phyloP scores from a whole-genome alignment of 306 rosid genomes.

The Sindora glabra region DNA sequence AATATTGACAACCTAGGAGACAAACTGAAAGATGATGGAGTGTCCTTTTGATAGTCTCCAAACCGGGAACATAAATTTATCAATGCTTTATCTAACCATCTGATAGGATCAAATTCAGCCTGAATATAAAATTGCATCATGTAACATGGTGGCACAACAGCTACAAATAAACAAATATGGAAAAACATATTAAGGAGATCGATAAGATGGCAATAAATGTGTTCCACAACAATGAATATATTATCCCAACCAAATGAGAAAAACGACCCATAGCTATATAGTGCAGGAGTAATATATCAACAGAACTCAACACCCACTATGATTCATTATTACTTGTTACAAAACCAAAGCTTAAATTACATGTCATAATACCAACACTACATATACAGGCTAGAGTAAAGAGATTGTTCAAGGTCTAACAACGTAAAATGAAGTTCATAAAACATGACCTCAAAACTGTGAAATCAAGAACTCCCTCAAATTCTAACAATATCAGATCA shows the following conservation, averaged over 20 bases:
- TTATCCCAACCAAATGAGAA: neutral
- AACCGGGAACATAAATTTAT: constrained; percentile 84
- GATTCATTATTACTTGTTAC: no score
- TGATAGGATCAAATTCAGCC: constrained; percentile 98
- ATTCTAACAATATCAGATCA: no score
- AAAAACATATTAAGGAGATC: constrained; percentile 4
- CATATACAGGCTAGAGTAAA: no score
- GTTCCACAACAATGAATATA: neutral
- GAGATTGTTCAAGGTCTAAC: no score
- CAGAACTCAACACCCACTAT: no score
- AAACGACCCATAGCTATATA: neutral
- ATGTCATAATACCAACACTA: no score
- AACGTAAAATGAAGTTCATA: no score
- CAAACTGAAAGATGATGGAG: constrained; percentile 85
- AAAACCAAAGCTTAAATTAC: no score
- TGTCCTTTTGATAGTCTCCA: constrained; percentile 87
- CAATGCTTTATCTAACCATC: constrained; percentile 96
- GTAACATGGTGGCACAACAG: constrained; percentile 15
- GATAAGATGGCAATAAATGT: constrained; percentile 4
- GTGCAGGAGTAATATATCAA: no score
- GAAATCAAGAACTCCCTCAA: no score
- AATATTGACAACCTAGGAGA: constrained; percentile 93
- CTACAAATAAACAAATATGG: neutral
- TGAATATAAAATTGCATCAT: constrained; percentile 28
- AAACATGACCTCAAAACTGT: no score